Evolutionary conservation across 108 stramenopile species (phyloP), one percentile per base, ranked within the genome.

Genomic region (Pseudonitzschia pungens): DNA sequence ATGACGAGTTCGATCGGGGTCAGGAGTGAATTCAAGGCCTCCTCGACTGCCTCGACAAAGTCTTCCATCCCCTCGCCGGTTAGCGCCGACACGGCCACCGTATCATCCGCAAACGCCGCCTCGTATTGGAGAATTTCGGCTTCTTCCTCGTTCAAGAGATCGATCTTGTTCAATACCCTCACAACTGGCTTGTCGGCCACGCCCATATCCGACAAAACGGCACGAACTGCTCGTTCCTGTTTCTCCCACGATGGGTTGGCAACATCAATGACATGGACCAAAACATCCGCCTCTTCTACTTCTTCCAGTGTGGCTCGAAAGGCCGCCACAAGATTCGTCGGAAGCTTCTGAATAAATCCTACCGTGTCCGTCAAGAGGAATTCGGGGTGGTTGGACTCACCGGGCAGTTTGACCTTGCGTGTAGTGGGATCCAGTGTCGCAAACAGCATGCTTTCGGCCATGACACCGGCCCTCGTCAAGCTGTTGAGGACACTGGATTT

Each of bases 391-490:
- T 94, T 92, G 79, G 92, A 84, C 53, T 86, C 86, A 6, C 95
- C 95, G 0, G 97, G 97, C 18, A 97, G 76, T 70, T 92, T 93
- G 28, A 97, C 97, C 72, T 89, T 92, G n/a, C 98, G 78, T 18
- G 98, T 98, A 21, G 97, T 97, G 1, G 98, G 98, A 73, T 98
- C 98, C 20, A 98, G 81, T 4, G 98, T 98, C 21, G 98, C 98
- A 83, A 98, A 98, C 24, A 98, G 73, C 69, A 97, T 94, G 71
- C 92, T 79, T 81, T 97, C 97, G 26, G 96, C 97, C 85, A 97
- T 88, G 69, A 97, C 96, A 73, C 96, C 97, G 16, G 97, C 96
- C 11, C 81, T 67, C n/a, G 96, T 96, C 41, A 98, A 75, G 40
- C 75, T 79, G 76, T 98, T 97, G 58, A 98, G 81, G 62, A 98